These are phyloP conservation scores for Mycena pura DNA, from an alignment of 768 basidiomycete genomes.

Conservation along the genomic window DNA sequence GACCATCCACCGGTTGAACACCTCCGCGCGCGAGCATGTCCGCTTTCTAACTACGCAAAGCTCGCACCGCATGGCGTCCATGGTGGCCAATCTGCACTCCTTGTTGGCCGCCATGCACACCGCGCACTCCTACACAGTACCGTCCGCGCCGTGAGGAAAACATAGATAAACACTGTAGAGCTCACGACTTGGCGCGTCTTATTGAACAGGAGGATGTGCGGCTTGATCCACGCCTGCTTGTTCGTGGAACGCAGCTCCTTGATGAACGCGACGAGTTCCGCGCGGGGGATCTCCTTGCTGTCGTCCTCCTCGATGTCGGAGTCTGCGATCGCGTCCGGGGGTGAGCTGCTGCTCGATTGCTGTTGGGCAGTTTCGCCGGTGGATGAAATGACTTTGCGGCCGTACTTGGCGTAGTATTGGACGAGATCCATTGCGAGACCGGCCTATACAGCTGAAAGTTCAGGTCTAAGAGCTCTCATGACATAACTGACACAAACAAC, in stretches of 20 bases:
- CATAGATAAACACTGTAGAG: neutral
- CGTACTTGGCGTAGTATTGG: constrained; percentile 9
- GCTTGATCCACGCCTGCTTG: neutral
- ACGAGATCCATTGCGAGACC: constrained; percentile 7
- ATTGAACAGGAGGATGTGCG: neutral
- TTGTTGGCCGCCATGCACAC: neutral
- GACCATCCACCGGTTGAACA: constrained; percentile 3
- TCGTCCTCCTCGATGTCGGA: constrained; percentile 21
- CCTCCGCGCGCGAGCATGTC: neutral
- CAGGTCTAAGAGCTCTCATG: neutral
- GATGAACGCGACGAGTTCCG: neutral
- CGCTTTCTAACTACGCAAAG: neutral
- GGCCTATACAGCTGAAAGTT: neutral
- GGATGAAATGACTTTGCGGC: neutral
- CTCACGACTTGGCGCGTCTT: constrained; percentile 5
- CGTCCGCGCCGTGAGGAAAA: neutral
- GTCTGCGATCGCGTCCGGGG: neutral
- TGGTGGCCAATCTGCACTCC: neutral
- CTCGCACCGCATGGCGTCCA: neutral
- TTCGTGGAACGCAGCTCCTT: neutral
- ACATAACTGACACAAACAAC: neutral
- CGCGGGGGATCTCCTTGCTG: neutral
- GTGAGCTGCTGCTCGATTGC: neutral
- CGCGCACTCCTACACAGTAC: constrained; percentile 1
- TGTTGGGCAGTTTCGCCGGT: neutral